Evolutionary conservation across 495 filamentous ascomycete genomes (phyloP).

Genomic region (Astrothelium macrocarpum): DNA sequence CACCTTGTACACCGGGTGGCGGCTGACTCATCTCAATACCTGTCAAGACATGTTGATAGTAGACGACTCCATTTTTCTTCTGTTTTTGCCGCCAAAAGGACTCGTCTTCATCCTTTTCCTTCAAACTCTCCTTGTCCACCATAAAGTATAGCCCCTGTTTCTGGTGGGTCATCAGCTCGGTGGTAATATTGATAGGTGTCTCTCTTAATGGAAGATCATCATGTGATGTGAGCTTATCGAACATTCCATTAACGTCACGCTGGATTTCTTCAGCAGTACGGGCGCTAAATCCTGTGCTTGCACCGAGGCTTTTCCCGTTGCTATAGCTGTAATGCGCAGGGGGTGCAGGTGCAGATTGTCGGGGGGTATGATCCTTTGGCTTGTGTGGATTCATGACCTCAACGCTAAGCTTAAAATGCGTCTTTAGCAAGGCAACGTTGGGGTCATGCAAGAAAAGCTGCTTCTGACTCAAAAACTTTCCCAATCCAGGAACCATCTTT

Average conservation of each 20-base stretch:
- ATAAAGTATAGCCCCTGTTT: constrained; percentile 88
- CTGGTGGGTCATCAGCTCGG: constrained; percentile 73
- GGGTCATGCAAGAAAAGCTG: constrained; percentile 47
- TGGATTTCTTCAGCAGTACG: constrained; percentile 76
- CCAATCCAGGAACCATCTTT: constrained; percentile 52
- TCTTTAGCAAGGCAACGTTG: constrained; percentile 13
- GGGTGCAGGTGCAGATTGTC: constrained; percentile 19
- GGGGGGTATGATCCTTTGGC: constrained; percentile 32
- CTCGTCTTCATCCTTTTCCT: constrained; percentile 44
- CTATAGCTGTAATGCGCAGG: constrained; percentile 25
- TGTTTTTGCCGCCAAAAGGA: constrained; percentile 37
- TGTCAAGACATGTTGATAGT: constrained; percentile 77
- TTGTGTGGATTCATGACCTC: constrained; percentile 61
- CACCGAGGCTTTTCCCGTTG: background rate
- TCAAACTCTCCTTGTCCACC: constrained; percentile 63
- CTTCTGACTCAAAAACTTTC: constrained; percentile 51
- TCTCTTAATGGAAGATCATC: constrained; percentile 73
- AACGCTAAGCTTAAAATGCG: constrained; percentile 54
- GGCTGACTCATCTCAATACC: constrained; percentile 50
- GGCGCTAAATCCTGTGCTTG: constrained; percentile 7
- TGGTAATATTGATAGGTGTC: constrained; percentile 47
- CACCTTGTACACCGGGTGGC: constrained; percentile 65
- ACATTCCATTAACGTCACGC: constrained; percentile 74
- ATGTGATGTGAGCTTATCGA: constrained; percentile 64
- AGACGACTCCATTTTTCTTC: constrained; percentile 40